A percentile compares a stretch with the other conserved stretches of the same genome.
These are phyloP conservation scores for Medicago arabica DNA, from an alignment of 306 rosid genomes.

Conservation along the genomic window DNA sequence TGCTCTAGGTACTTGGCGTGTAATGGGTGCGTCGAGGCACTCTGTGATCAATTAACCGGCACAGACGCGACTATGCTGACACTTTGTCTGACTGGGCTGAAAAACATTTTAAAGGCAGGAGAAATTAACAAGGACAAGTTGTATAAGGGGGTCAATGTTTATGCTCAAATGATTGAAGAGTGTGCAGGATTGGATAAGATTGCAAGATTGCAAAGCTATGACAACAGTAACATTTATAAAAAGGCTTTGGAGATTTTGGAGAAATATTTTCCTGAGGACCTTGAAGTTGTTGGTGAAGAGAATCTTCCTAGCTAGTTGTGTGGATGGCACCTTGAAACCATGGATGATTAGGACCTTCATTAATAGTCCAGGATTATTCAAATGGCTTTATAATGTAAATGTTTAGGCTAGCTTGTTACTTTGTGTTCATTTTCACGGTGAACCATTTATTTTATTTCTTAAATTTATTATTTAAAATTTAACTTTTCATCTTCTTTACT, in stretches of 20 bases:
- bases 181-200: slow-evolving; percentile 89
- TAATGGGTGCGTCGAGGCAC: slow-evolving; percentile 53
- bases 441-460: too few species aligned
- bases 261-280: slow-evolving; percentile 84
- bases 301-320: not conserved
- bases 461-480: too few species aligned
- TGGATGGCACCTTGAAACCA: too few species aligned
- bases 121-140: slow-evolving; percentile 66
- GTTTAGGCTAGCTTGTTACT: too few species aligned
- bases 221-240: slow-evolving; percentile 65
- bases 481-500: too few species aligned
- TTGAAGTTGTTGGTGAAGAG: not conserved
- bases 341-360: too few species aligned
- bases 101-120: slow-evolving; percentile 87
- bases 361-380: too few species aligned
- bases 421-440: too few species aligned
- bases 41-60: slow-evolving; percentile 58
- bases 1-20: slow-evolving; percentile 53
- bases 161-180: slow-evolving; percentile 81
- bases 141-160: slow-evolving; percentile 8
- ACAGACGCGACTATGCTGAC: slow-evolving; percentile 83
- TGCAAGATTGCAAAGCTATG: slow-evolving; percentile 84
- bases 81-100: slow-evolving; percentile 87
- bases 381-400: too few species aligned
- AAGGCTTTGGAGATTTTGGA: slow-evolving; percentile 78